These are phyloP conservation scores for Wallacemonas sp. DNA, from an alignment of 208 protist species.

Conservation along the genomic window DNA sequence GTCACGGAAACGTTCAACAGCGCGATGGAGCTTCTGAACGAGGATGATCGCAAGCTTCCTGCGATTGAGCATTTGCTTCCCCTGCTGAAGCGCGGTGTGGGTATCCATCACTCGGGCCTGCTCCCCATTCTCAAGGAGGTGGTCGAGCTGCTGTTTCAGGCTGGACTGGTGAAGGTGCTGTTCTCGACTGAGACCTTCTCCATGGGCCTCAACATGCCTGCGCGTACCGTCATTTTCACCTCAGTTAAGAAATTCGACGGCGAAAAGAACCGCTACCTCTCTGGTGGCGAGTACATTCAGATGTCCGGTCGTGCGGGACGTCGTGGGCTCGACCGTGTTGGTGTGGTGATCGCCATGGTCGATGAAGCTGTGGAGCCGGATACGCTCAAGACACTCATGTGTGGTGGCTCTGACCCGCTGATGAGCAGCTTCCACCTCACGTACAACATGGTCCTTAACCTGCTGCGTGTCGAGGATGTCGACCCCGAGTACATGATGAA, in stretches of 20 bases:
- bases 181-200: constrained; percentile 99
- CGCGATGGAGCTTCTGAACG: constrained; percentile 94
- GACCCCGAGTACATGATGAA: constrained; percentile 98
- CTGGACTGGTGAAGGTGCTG: constrained; percentile 98
- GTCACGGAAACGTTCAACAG: constrained; percentile 96
- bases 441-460: constrained; percentile 99
- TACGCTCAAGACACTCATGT: constrained; percentile 93
- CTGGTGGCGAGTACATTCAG: constrained; percentile 99
- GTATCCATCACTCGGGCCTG: constrained; percentile 99
- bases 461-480: constrained; percentile 97
- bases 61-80: constrained; percentile 95
- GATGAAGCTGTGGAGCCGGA: constrained; percentile 97
- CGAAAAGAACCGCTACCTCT: constrained; percentile 93
- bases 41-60: constrained; percentile 93
- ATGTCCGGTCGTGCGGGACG: constrained; percentile 99
- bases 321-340: constrained; percentile 98
- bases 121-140: constrained; percentile 99
- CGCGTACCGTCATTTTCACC: constrained; percentile 99
- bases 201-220: constrained; percentile 99
- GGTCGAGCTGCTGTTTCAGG: constrained; percentile 99
- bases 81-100: constrained; percentile 97
- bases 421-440: constrained; percentile 97
- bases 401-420: constrained; percentile 93
- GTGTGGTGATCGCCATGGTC: constrained; percentile 98
- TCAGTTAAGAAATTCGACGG: constrained; percentile 99